phyloP scores from a whole-genome alignment of 106 monocot genomes.

The Vanilla planifolia region DNA sequence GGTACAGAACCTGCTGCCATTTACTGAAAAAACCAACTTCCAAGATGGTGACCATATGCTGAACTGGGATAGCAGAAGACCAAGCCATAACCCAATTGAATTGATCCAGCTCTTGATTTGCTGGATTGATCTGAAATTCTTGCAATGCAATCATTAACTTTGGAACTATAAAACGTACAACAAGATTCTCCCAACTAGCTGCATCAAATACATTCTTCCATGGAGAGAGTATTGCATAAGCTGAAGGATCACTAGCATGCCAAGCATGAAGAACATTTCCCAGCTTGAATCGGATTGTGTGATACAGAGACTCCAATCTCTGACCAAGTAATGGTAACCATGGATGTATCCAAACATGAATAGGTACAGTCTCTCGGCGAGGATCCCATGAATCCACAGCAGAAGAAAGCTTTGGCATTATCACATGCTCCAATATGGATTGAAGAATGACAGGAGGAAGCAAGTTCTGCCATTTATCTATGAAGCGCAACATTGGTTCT shows the following conservation, averaged over 20 bases:
- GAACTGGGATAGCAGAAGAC: conserved; percentile 65
- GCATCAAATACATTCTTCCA: conserved; percentile 95
- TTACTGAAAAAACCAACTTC: conserved; percentile 84
- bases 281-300: conserved; percentile 64
- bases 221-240: conserved; percentile 69
- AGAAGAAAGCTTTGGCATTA: conserved; percentile 76
- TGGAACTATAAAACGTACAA: conserved; percentile 61
- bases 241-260: conserved; percentile 77
- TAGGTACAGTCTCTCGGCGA: conserved; percentile 62
- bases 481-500: conserved; percentile 83
- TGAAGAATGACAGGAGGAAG: conserved; percentile 71
- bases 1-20: conserved; percentile 81
- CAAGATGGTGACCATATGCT: conserved; percentile 75
- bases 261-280: conserved; percentile 73
- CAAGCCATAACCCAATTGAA: conserved; percentile 93
- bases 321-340: conserved; percentile 81
- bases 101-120: conserved; percentile 65
- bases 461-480: conserved; percentile 73
- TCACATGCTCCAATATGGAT: conserved; percentile 71
- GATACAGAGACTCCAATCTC: conserved; percentile 64
- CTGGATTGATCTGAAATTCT: conserved; percentile 78
- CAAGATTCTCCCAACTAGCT: conserved; percentile 70
- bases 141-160: conserved; percentile 67
- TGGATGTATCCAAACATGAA: conserved; percentile 85
- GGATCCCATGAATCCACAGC: conserved; percentile 88